A percentile compares a stretch with the other conserved stretches of the same genome.
Conservation (phyloP, 257 asterid genomes). For the Craterostigma plantagineum region DNA sequence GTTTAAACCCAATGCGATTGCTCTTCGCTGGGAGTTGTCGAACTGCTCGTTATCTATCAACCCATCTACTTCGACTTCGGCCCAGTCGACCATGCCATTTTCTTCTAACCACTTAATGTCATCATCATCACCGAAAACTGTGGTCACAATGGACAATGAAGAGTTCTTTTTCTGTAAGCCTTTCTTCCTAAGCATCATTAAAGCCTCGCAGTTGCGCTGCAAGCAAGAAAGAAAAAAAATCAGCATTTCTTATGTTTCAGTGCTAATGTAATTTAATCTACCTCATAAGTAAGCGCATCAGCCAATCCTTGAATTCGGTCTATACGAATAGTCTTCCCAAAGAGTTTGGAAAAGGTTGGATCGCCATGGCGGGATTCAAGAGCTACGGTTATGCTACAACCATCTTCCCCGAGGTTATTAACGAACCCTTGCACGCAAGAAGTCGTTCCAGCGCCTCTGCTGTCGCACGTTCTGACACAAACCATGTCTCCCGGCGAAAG, state of each 20-base stretch:
- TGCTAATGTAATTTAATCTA: conserved; percentile 9
- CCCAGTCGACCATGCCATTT: conserved; percentile 47
- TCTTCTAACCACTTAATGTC: conserved; percentile 49
- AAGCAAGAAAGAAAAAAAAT: conserved; percentile 7
- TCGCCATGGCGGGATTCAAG: conserved; percentile 92
- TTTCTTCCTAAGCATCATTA: conserved; percentile 94
- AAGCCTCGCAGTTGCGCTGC: conserved; percentile 98
- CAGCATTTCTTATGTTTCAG: too few relatives aligned
- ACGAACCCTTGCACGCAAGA: conserved; percentile 93
- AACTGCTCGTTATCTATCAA: conserved; percentile 22
- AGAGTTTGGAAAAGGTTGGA: conserved; percentile 80
- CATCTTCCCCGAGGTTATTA: conserved; percentile 78
- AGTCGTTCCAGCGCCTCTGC: conserved; percentile 81
- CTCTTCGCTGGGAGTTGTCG: conserved; percentile 60
- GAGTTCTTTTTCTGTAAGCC: conserved; percentile 80
- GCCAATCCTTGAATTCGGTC: conserved; percentile 95
- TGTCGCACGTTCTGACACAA: conserved; percentile 81
- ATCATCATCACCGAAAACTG: conserved; percentile 73
- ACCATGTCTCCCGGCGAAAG: conserved; percentile 99
- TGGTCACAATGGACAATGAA: conserved; percentile 59
- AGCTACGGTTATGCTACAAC: conserved; percentile 80
- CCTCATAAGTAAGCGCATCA: conserved; percentile 92
- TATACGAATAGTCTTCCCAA: conserved; percentile 73
- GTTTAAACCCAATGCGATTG: conserved; percentile 85
- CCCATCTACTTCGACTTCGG: conserved; percentile 38